phyloP scores from a whole-genome alignment of 768 basidiomycete species.

The Dictyophora rubrovolvata region DNA sequence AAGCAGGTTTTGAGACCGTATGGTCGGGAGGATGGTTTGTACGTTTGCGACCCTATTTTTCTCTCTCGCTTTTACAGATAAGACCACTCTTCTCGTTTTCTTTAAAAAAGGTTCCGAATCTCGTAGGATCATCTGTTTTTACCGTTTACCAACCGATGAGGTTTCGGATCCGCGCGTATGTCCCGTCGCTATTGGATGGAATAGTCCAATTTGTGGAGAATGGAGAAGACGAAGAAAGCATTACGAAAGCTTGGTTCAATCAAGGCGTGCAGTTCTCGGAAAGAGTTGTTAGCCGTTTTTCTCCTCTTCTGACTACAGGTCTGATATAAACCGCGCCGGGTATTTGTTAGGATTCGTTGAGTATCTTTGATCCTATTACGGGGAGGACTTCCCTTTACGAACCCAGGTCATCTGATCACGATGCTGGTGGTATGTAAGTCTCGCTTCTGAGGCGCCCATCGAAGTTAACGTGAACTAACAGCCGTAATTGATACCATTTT shows the following conservation, averaged over 20 bases:
- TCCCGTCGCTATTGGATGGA: not conserved
- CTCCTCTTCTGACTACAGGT: no score
- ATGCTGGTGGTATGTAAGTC: not conserved
- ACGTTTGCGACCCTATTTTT: no score
- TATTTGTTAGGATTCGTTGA: not conserved
- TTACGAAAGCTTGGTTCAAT: conserved; percentile 3
- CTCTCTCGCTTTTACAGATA: no score
- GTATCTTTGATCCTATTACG: not conserved
- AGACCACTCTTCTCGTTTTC: no score
- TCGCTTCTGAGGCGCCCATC: not conserved
- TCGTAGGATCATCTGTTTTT: not conserved
- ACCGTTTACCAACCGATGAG: not conserved
- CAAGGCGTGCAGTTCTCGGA: not conserved
- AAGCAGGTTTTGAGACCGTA: not conserved
- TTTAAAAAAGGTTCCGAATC: not conserved
- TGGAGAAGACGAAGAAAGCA: not conserved
- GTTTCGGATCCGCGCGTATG: not conserved
- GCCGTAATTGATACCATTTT: conserved; percentile 1
- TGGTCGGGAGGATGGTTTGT: conserved; percentile 5
- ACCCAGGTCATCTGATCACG: not conserved
- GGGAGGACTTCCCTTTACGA: not conserved
- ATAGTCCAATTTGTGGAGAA: not conserved
- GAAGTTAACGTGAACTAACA: not conserved
- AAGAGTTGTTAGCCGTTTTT: conserved; percentile 4
- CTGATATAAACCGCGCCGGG: not conserved